Percentiles rank a stretch among this genome's conserved stretches.
These are phyloP conservation scores for Angomonas desouzai DNA, from an alignment of 208 protist genomes.

Conservation along the genomic window DNA sequence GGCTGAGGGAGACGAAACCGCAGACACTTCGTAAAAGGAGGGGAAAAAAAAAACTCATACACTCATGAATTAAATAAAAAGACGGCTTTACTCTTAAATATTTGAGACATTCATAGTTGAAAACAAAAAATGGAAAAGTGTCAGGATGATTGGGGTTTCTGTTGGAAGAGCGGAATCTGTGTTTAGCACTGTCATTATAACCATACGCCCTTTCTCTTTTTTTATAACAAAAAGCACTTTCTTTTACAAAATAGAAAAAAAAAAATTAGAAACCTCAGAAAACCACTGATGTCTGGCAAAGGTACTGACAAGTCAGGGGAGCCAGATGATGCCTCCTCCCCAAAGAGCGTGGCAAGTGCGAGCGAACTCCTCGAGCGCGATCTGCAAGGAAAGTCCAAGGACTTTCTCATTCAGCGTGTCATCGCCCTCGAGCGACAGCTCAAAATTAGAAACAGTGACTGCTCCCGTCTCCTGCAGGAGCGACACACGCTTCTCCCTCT, in stretches of 20 bases:
- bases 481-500: slow-evolving; percentile 30
- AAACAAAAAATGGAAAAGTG: no score
- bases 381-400: slow-evolving; percentile 38
- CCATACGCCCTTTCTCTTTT: not conserved
- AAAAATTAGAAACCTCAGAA: no score
- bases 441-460: slow-evolving; percentile 54
- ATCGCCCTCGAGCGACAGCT: slow-evolving; percentile 54
- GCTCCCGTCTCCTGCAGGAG: slow-evolving; percentile 45
- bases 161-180: no score
- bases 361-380: not conserved
- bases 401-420: slow-evolving; percentile 54
- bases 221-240: not conserved
- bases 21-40: not conserved
- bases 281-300: slow-evolving; percentile 2
- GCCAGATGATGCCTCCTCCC: not conserved
- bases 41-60: not conserved
- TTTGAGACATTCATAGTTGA: no score
- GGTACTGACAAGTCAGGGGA: slow-evolving; percentile 1
- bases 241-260: no score
- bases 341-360: not conserved
- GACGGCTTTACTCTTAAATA: no score
- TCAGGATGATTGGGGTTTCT: no score
- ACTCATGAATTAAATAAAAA: no score
- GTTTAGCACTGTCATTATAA: no score
- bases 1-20: not conserved